Evolutionary conservation across 2,329 filamentous ascomycete genomes (phyloP).

Genomic region (Tolypocladium sp.): DNA sequence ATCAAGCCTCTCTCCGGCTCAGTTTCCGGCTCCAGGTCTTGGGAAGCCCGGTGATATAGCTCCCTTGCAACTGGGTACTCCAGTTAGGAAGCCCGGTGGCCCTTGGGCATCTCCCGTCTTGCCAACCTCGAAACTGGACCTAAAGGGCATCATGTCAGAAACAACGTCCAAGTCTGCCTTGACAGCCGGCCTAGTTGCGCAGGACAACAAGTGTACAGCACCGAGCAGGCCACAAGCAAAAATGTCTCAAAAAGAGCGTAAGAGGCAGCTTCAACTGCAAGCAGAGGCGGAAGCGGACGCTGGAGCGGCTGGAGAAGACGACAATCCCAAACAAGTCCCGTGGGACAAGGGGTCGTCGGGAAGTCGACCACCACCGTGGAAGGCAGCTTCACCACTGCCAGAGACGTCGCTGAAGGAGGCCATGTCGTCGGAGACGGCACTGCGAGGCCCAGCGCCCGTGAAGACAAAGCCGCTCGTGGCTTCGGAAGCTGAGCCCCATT

Average conservation of each 20-base stretch:
- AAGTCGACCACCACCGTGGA: slow-evolving; percentile 54
- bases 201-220: slow-evolving; percentile 32
- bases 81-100: slow-evolving; percentile 16
- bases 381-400: slow-evolving; percentile 39
- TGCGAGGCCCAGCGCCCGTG: slow-evolving; percentile 16
- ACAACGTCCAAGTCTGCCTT: slow-evolving; percentile 43
- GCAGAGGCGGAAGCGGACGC: slow-evolving; percentile 28
- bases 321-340: slow-evolving; percentile 22
- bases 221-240: slow-evolving; percentile 40
- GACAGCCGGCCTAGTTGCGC: slow-evolving; percentile 43
- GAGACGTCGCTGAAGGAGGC: slow-evolving; percentile 43
- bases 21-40: background rate
- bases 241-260: slow-evolving; percentile 86
- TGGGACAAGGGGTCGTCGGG: slow-evolving; percentile 34
- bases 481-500: slow-evolving; percentile 28
- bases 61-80: background rate
- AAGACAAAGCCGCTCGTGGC: slow-evolving; percentile 33
- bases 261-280: slow-evolving; percentile 67
- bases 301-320: slow-evolving; percentile 19
- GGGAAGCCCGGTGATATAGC: background rate
- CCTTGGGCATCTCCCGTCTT: slow-evolving; percentile 44
- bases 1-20: background rate
- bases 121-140: slow-evolving; percentile 55
- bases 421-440: slow-evolving; percentile 22
- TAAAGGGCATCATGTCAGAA: slow-evolving; percentile 67